phyloP scores from a whole-genome alignment of 1,284 basidiomycete genomes.

The Porogramme epimiltina region DNA sequence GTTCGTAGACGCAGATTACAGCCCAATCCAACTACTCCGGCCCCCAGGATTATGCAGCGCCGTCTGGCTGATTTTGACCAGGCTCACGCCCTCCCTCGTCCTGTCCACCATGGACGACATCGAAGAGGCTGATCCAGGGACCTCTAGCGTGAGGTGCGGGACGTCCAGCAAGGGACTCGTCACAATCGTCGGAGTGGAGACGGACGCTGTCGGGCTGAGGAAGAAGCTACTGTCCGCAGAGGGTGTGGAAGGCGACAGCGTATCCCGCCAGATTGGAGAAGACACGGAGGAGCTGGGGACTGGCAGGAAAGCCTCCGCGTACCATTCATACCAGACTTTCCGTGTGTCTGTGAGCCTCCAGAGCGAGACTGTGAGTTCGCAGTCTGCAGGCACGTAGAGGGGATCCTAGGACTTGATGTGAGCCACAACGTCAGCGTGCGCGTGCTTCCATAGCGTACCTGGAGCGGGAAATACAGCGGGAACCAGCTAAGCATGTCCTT shows the following conservation, averaged over 20 bases:
- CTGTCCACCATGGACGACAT: conserved; percentile 23
- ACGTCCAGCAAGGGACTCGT: conserved; percentile 59
- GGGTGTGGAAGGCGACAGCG: conserved; percentile 18
- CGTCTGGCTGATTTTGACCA: conserved; percentile 92
- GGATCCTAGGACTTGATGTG: conserved; percentile 66
- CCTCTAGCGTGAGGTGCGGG: conserved; percentile 18
- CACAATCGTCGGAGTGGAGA: conserved; percentile 44
- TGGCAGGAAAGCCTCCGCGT: conserved; percentile 87
- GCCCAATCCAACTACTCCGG: conserved; percentile 89
- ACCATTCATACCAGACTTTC: conserved; percentile 99
- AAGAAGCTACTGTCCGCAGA: conserved; percentile 25
- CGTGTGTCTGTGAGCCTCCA: conserved; percentile 91
- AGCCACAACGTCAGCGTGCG: background rate
- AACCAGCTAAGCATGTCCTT: conserved; percentile 99
- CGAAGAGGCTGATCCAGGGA: conserved; percentile 1
- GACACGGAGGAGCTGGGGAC: conserved; percentile 37
- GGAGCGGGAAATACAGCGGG: conserved; percentile 94
- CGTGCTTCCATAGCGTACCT: conserved; percentile 42
- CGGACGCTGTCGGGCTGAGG: conserved; percentile 33
- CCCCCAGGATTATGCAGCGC: conserved; percentile 90
- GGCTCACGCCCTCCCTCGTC: conserved; percentile 32
- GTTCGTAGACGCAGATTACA: conserved; percentile 35
- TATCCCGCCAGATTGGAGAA: conserved; percentile 21
- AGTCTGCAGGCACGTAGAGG: conserved; percentile 89
- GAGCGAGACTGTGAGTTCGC: conserved; percentile 90